A percentile compares a stretch with the other conserved stretches of the same genome.
These are phyloP conservation scores for Pestalotiopsis sp. DNA, from an alignment of 2,329 filamentous ascomycete species.

Conservation along the genomic window DNA sequence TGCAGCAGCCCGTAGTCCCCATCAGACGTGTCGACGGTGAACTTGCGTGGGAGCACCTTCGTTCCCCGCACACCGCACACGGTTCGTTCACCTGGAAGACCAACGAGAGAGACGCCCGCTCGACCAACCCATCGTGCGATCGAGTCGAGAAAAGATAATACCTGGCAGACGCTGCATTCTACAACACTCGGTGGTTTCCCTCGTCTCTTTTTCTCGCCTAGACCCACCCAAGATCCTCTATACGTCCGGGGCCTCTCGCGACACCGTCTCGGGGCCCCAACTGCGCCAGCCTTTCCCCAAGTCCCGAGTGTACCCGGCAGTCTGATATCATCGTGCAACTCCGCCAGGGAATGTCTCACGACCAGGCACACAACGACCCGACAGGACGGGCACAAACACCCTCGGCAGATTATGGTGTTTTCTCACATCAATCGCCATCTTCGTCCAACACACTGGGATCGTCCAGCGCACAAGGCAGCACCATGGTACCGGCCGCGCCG, in stretches of 20 bases:
- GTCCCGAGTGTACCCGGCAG: not conserved
- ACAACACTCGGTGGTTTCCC: not conserved
- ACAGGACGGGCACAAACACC: constrained; percentile 28
- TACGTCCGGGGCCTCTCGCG: constrained; percentile 9
- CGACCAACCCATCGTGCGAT: not conserved
- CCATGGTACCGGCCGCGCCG: constrained; percentile 16
- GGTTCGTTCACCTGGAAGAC: constrained; percentile 17
- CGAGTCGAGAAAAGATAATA: not conserved
- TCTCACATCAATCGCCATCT: constrained; percentile 23
- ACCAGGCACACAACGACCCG: constrained; percentile 42
- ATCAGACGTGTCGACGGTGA: constrained; percentile 48
- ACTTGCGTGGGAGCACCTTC: constrained; percentile 54
- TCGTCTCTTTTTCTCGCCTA: not conserved
- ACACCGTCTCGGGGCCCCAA: constrained; percentile 15
- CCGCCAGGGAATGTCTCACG: constrained; percentile 52
- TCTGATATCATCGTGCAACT: not conserved
- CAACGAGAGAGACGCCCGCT: not conserved
- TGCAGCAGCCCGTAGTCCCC: constrained; percentile 55
- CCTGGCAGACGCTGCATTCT: not conserved
- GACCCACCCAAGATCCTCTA: not conserved
- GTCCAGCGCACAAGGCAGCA: constrained; percentile 22
- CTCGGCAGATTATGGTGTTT: constrained; percentile 38
- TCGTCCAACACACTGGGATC: constrained; percentile 30
- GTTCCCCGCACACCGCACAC: constrained; percentile 58
- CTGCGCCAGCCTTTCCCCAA: not conserved